A percentile compares a stretch with the other conserved stretches of the same genome.
Evolutionary conservation across 306 rosid species (phyloP).

Genomic region (Cucumis sativus): Cucumber_9930_V3 NC_026657.2:3189001-3189500

Average conservation of each 20-base stretch:
- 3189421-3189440: slow-evolving; percentile 49
- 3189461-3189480: slow-evolving; percentile 25
- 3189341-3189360: slow-evolving; percentile 58
- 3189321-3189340: slow-evolving; percentile 20
- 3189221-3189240: slow-evolving; percentile 41
- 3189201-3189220: slow-evolving; percentile 58
- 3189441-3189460: slow-evolving; percentile 50
- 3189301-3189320: slow-evolving; percentile 22
- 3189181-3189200: slow-evolving; percentile 44
- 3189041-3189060: slow-evolving; percentile 49
- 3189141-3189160: slow-evolving; percentile 94
- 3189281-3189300: slow-evolving; percentile 23
- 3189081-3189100: slow-evolving; percentile 54
- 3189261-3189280: slow-evolving; percentile 30
- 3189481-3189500: slow-evolving; percentile 34
- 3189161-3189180: slow-evolving; percentile 68
- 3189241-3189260: slow-evolving; percentile 34
- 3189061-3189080: slow-evolving; percentile 29
- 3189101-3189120: slow-evolving; percentile 22
- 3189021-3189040: slow-evolving; percentile 33
- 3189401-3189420: slow-evolving; percentile 62
- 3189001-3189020: slow-evolving; percentile 39
- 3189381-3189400: slow-evolving; percentile 76
- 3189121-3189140: slow-evolving; percentile 45
- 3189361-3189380: slow-evolving; percentile 89